These are phyloP conservation scores for Candida jianshihensis DNA, from an alignment of 805 yeast genomes.

Conservation along the genomic window DNA sequence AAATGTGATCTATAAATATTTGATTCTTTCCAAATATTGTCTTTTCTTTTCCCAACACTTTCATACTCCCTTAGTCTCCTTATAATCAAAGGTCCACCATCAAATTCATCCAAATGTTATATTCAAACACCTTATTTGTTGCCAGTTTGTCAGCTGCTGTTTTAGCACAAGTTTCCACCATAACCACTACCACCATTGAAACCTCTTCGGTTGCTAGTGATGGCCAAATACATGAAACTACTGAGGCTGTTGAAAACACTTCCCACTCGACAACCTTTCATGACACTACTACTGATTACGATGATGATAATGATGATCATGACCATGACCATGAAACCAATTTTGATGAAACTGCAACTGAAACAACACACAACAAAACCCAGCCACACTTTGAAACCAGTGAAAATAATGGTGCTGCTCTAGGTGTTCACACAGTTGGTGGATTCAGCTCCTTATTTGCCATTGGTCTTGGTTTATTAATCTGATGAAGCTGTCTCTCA, in stretches of 20 bases:
- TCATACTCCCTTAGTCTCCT: neutral
- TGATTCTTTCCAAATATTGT: too few relatives aligned
- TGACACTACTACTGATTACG: neutral
- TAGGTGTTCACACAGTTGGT: constrained; percentile 12
- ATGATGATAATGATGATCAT: constrained; percentile 24
- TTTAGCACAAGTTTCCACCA: constrained; percentile 23
- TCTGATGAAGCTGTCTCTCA: too few relatives aligned
- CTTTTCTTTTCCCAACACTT: too few relatives aligned
- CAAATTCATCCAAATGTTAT: neutral
- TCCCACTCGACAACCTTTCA: constrained; percentile 9
- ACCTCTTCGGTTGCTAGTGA: too few relatives aligned
- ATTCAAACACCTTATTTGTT: constrained; percentile 9
- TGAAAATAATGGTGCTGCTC: constrained; percentile 8
- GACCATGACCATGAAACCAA: constrained; percentile 4
- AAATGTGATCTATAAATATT: too few relatives aligned
- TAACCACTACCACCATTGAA: too few relatives aligned
- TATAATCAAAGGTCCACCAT: too few relatives aligned
- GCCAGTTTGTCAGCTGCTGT: constrained; percentile 15
- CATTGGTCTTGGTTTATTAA: constrained; percentile 9
- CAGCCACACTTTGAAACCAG: constrained; percentile 28
- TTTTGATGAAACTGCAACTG: constrained; percentile 28
- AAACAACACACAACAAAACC: constrained; percentile 24
- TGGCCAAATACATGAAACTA: constrained; percentile 21
- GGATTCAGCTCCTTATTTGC: constrained; percentile 4
- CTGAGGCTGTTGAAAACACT: constrained; percentile 28